Conservation (phyloP, 139 green algal species). For the Chlamydomonas asymmetrica region DNA sequence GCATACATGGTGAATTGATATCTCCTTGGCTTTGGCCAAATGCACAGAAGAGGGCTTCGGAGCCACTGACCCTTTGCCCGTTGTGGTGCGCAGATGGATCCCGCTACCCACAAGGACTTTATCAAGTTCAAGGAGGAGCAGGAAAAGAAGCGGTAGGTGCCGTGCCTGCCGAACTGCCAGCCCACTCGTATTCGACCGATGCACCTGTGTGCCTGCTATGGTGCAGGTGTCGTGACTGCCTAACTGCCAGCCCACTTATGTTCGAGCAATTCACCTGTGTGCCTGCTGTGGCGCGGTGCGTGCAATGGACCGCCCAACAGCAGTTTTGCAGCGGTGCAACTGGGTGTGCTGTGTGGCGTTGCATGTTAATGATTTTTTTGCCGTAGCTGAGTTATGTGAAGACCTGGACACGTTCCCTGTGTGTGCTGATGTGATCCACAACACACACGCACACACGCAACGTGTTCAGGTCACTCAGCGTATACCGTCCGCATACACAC, state of each 20-base stretch:
- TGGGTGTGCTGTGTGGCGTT: no score
- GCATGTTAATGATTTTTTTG: no score
- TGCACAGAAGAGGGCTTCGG: no score
- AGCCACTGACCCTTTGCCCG: no score
- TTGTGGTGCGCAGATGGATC: slow-evolving; percentile 18
- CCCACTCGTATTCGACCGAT: slow-evolving; percentile 1
- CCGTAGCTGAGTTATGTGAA: no score
- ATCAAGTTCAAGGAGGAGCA: slow-evolving; percentile 31
- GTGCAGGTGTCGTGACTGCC: neutral
- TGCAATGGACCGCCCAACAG: no score
- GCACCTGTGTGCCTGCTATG: neutral
- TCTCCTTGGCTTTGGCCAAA: neutral
- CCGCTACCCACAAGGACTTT: slow-evolving; percentile 21
- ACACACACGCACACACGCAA: no score
- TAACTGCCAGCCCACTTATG: neutral
- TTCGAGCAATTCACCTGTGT: neutral
- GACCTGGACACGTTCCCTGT: no score
- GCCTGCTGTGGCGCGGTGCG: neutral
- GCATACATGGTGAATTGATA: neutral
- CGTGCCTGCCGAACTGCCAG: neutral
- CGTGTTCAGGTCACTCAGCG: no score
- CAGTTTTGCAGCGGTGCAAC: no score
- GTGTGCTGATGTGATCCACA: no score
- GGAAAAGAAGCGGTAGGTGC: slow-evolving; percentile 17
- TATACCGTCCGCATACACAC: no score